Base-by-base conservation (phyloP, 2,329 filamentous ascomycete genomes). In the Colletotrichum scovillei region DNA sequence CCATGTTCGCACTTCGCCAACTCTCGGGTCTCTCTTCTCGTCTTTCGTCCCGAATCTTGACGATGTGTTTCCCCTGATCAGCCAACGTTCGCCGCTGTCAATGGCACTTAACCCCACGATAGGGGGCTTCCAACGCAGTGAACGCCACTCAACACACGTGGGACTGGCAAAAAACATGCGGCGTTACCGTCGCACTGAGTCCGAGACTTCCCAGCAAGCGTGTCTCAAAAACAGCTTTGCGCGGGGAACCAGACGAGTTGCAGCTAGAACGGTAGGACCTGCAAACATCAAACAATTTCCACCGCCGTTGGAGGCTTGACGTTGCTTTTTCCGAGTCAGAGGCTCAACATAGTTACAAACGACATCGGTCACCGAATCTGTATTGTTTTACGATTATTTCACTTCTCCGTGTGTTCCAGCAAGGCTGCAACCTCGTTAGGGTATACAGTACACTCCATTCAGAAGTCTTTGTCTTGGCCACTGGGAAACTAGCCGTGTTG, bases 301-400 rank as follows among this genome's bases (percentile, higher is more conserved):
- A 64, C 70, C 35, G 28, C 46, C 46, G 35, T 24, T 65, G 60
- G 66, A 65, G n/a, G 16, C 53, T 42, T 38, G 60, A 73, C 32
- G 46, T 64, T 62, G 67, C 60, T 6, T 62, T 65, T 22, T 70
- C 28, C 70, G 70, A 73, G 70, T 73, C 70, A 73, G 67, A 53
- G 28, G 53, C 46, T 32, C 60, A 38, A 52, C n/a, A 46, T 11
- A 16, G 16, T 42, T 49, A n/a, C 26, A 5, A 35, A 59, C 55
- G 32, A 62, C 53, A 57, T 57, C 59, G 60, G 60, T n/a, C 60
- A 65, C 42, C 58, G 49, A 58, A 65, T 70, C 19, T 49, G 3
- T 49, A 19, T n/a, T n/a, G 16, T 49, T 49, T 49, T n/a, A n/a
- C 42, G 26, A 2, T 1, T 26, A 8, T 62, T 58, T 35, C 4